These are phyloP conservation scores for Russula earlei DNA, from an alignment of 768 basidiomycete species.

Conservation along the genomic window DNA sequence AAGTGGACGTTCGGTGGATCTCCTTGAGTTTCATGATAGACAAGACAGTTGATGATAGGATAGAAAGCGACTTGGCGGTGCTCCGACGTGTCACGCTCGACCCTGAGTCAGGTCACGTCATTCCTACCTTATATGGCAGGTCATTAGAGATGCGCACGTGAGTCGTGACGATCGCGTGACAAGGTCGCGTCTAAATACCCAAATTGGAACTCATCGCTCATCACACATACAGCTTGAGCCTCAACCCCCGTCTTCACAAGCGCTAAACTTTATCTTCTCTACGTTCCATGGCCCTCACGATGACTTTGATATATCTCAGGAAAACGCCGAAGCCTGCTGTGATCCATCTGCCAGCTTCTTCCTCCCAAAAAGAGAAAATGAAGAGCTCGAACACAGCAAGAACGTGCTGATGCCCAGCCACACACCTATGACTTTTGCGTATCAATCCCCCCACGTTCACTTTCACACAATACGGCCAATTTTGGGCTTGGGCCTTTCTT, in stretches of 20 bases:
- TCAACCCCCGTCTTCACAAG: background rate
- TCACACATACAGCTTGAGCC: background rate
- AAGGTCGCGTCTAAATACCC: slow-evolving; percentile 1
- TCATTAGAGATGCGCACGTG: too few relatives aligned
- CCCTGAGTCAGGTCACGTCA: slow-evolving; percentile 11
- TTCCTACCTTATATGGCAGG: too few relatives aligned
- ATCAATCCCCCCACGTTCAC: background rate
- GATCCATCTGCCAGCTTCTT: background rate
- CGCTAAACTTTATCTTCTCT: background rate
- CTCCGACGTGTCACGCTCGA: too few relatives aligned
- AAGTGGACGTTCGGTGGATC: slow-evolving; percentile 81
- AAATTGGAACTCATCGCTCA: too few relatives aligned
- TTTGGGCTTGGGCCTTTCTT: background rate
- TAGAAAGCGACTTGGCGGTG: background rate
- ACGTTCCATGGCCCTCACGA: background rate
- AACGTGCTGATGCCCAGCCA: background rate
- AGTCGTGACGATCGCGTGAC: slow-evolving; percentile 3
- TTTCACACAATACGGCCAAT: slow-evolving; percentile 1
- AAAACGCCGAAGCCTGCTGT: slow-evolving; percentile 10
- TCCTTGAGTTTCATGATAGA: slow-evolving; percentile 67
- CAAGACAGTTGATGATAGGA: background rate
- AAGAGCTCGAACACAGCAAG: slow-evolving; percentile 2
- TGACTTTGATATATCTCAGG: background rate
- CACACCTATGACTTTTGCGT: slow-evolving; percentile 3
- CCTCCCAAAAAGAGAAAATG: slow-evolving; percentile 7